Evolutionary conservation across 305 asterid genomes (phyloP).

Genomic region (Withania somnifera): DNA sequence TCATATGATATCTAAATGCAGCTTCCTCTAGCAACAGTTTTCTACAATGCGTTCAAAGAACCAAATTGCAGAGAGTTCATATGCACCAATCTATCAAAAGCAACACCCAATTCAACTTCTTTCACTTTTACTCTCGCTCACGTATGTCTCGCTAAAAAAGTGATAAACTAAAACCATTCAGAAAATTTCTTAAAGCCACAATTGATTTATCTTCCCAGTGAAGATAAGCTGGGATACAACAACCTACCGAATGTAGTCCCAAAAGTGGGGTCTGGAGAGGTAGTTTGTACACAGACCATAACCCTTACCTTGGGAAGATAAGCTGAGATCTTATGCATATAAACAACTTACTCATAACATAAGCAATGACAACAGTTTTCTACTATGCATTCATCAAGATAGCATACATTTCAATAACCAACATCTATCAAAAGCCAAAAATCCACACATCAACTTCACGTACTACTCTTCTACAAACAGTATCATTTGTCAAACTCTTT

Average conservation of each 20-base stretch:
- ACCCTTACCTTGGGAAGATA: no score
- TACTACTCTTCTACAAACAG: no score
- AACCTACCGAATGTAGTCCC: no score
- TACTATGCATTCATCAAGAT: background rate
- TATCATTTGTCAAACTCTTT: no score
- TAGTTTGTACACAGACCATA: no score
- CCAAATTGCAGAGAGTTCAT: background rate
- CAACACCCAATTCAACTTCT: background rate
- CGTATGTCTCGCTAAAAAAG: background rate
- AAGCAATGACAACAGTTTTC: conserved; percentile 38
- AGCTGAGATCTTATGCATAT: conserved; percentile 69
- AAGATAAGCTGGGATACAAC: conserved; percentile 61
- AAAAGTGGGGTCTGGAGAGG: no score
- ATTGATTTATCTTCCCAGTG: conserved; percentile 19
- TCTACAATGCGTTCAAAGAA: background rate
- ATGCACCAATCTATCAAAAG: background rate
- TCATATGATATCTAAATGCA: background rate
- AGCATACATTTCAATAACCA: background rate
- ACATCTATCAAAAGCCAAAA: background rate
- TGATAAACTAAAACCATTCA: background rate
- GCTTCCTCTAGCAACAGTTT: conserved; percentile 12
- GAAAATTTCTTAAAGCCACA: background rate
- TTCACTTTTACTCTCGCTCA: background rate
- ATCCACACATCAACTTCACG: no score
- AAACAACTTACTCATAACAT: conserved; percentile 71